phyloP scores from a whole-genome alignment of 441 rosid species.

The Erysimum cheiri region DNA sequence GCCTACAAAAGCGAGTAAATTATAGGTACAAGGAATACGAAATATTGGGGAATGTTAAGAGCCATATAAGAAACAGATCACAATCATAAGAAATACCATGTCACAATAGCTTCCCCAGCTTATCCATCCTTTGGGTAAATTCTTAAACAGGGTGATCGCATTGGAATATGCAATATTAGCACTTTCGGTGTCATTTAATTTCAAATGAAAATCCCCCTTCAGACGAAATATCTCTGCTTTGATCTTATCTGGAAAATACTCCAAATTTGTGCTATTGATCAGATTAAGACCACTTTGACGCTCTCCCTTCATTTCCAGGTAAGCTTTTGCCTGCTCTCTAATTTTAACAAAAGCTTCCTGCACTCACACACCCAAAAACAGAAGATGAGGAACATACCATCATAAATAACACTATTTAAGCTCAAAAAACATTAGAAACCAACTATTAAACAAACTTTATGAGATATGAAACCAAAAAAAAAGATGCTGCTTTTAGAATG shows the following conservation, averaged over 20 bases:
- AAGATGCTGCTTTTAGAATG: constrained; percentile 10
- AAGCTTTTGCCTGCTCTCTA: constrained; percentile 98
- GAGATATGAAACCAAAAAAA: background rate
- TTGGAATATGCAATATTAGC: constrained; percentile 91
- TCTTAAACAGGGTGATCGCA: constrained; percentile 88
- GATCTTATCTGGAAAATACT: constrained; percentile 88
- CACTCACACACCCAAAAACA: constrained; percentile 43
- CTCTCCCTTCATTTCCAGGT: constrained; percentile 95
- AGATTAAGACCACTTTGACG: constrained; percentile 91
- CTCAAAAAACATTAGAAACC: constrained; percentile 13
- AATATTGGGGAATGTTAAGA: constrained; percentile 7
- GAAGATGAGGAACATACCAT: constrained; percentile 28
- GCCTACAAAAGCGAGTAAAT: constrained; percentile 61
- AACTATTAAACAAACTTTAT: constrained; percentile 5
- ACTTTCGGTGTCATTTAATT: constrained; percentile 78
- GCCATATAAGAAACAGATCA: constrained; percentile 52
- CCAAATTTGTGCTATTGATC: constrained; percentile 91
- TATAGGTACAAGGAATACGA: constrained; percentile 19
- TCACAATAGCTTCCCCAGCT: constrained; percentile 99
- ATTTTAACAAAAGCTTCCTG: constrained; percentile 99
- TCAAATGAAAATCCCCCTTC: constrained; percentile 86
- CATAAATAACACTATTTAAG: constrained; percentile 22
- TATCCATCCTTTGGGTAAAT: constrained; percentile 99
- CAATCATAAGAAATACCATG: constrained; percentile 75
- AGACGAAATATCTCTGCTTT: constrained; percentile 92